phyloP scores from a whole-genome alignment of 2,329 filamentous ascomycete species.

The Verticillium albo-atrum region DNA sequence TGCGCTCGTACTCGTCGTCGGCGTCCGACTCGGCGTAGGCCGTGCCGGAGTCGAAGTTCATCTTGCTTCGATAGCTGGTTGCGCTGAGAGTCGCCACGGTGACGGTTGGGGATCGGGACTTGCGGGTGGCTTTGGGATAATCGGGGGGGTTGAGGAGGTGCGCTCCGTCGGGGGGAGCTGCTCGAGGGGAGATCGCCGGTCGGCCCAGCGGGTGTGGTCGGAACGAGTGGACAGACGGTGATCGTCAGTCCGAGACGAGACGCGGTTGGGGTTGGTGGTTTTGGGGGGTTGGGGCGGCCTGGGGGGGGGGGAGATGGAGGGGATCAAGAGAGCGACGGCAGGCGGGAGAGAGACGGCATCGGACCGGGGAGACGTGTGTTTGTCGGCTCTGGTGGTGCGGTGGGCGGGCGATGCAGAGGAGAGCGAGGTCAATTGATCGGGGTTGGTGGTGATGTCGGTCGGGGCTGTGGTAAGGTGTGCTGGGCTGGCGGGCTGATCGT shows the following conservation, averaged over 20 bases:
- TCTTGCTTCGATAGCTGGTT: conserved; percentile 19
- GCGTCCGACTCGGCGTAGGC: conserved; percentile 76
- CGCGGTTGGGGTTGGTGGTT: not conserved
- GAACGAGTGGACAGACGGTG: not conserved
- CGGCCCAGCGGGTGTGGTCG: not conserved
- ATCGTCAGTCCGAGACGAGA: not conserved
- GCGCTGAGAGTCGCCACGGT: not conserved
- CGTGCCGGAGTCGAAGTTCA: conserved; percentile 62
- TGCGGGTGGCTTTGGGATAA: not conserved
- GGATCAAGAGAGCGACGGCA: not conserved
- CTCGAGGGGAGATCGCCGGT: not conserved
- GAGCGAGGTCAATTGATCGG: not conserved
- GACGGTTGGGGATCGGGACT: not conserved
- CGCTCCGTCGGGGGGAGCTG: not conserved
- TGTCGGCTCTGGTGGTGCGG: not conserved
- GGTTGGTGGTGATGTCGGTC: not conserved
- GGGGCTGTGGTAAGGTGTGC: not conserved
- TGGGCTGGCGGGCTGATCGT: not conserved
- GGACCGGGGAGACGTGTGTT: not conserved
- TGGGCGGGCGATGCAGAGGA: not conserved
- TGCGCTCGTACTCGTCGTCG: conserved; percentile 79
- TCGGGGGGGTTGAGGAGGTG: not conserved
- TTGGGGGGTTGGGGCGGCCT: not conserved
- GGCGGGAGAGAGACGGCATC: not conserved
- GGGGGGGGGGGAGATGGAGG: not conserved